Evolutionary conservation across 345 rosid genomes (phyloP), one percentile per base, ranked within the genome.

Genomic region (Populus simonii): DNA sequence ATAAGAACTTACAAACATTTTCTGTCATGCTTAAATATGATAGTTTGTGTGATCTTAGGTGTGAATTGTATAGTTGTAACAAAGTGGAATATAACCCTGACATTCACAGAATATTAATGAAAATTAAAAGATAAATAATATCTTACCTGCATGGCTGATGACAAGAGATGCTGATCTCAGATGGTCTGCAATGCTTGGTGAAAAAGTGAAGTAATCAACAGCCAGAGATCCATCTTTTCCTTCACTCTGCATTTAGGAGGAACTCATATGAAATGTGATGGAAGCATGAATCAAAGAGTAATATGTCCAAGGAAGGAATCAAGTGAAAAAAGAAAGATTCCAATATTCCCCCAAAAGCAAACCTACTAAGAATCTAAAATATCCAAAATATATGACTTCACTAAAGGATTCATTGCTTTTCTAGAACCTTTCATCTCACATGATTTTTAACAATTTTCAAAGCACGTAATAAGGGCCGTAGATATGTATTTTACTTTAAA

Each of bases 191-290:
- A 94, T 96, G 87, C 94, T 93, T 6, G 95, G 84, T 3, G 97
- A 93, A 85, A 96, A 96, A 47, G 94, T 89, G 89, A 92, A 96
- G 91, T 86, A 89, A 80, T 96, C 97, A 22, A 96, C 95, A 13
- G 82, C 89, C 70, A 96, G 61, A 47, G 91, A 86, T 45, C 92
- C 92, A 81, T 90, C 90, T 31, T 82, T 91, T 78, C 93, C 90
- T 8, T 75, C 74, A 45, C 68, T 75, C 85, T 79, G 79, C 62
- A 73, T 20, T 43, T 5, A 36, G 63, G 13, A 29, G 22, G 16
- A 68, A 61, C 15, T 22, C 7, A 4, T 17, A 47, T 33, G 75
- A 78, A 51, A 68, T 17, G 16, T 27, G 43, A 33, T 6, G 10
- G n/a, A 16, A 39, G 45, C 36, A 43, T n/a, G n/a, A 63, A 63